Conservation (phyloP, 1,139 yeast species). For the Trichomonascaceae sp. region DNA sequence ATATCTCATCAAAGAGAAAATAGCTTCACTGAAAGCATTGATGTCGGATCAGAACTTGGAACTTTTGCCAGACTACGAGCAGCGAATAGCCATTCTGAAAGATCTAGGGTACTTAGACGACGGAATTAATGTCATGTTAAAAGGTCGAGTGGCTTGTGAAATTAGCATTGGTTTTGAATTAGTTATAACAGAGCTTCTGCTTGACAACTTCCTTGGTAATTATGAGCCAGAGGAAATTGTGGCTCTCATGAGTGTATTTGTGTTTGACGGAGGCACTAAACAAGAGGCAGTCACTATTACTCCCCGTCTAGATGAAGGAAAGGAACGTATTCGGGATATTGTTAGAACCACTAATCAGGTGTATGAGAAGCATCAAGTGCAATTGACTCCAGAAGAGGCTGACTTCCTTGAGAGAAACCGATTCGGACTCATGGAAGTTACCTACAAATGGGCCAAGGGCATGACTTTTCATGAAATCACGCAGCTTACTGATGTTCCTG, state of each 20-base stretch:
- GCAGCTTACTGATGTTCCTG: constrained; percentile 83
- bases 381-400: constrained; percentile 77
- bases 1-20: constrained; percentile 43
- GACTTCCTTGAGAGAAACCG: constrained; percentile 77
- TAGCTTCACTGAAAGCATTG: constrained; percentile 51
- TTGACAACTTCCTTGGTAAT: constrained; percentile 87
- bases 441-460: constrained; percentile 98
- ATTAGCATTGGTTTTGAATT: constrained; percentile 88
- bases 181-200: constrained; percentile 76
- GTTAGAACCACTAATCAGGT: constrained; percentile 58
- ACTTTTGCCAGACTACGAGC: constrained; percentile 88
- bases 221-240: constrained; percentile 96
- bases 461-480: constrained; percentile 86
- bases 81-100: constrained; percentile 69
- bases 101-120: constrained; percentile 72
- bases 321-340: constrained; percentile 61
- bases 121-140: constrained; percentile 68
- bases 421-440: constrained; percentile 87
- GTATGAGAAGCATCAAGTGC: constrained; percentile 62
- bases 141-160: constrained; percentile 85
- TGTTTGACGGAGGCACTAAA: constrained; percentile 77
- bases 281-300: constrained; percentile 56
- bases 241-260: constrained; percentile 84
- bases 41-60: constrained; percentile 86
- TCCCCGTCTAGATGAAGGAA: constrained; percentile 79